Conservation (phyloP, 768 basidiomycete species). For the Podaxis rugospora region DNA sequence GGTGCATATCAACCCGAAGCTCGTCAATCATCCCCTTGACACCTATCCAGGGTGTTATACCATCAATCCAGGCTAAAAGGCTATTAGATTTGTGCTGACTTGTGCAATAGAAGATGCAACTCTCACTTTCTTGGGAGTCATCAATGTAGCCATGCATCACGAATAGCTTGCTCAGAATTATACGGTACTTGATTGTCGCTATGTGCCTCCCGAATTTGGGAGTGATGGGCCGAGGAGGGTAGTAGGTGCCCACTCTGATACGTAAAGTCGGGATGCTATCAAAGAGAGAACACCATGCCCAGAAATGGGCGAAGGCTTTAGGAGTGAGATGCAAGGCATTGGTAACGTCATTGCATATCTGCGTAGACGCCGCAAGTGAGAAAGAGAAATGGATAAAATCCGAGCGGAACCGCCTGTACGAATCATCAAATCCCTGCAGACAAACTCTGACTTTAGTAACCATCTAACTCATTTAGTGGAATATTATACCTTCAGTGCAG, state of each 20-base stretch:
- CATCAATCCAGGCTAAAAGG: slow-evolving; percentile 65
- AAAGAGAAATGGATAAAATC: slow-evolving; percentile 92
- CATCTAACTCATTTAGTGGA: not conserved
- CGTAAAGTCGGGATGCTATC: slow-evolving; percentile 75
- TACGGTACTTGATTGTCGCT: slow-evolving; percentile 88
- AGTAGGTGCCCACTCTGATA: slow-evolving; percentile 83
- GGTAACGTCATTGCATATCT: slow-evolving; percentile 20
- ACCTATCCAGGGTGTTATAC: slow-evolving; percentile 76
- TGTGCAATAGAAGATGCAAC: not conserved
- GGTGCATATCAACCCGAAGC: slow-evolving; percentile 89
- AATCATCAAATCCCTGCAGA: slow-evolving; percentile 52
- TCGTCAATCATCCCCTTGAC: slow-evolving; percentile 79
- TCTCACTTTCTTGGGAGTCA: slow-evolving; percentile 60
- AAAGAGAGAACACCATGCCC: slow-evolving; percentile 88
- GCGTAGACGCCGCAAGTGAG: slow-evolving; percentile 69
- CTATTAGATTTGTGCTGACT: not conserved
- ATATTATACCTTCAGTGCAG: slow-evolving; percentile 41
- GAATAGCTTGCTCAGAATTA: slow-evolving; percentile 71
- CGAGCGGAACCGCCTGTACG: slow-evolving; percentile 85
- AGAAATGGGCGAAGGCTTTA: slow-evolving; percentile 83
- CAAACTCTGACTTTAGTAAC: not conserved
- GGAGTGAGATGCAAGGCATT: slow-evolving; percentile 72
- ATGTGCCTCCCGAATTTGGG: slow-evolving; percentile 87
- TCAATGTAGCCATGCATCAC: slow-evolving; percentile 87
- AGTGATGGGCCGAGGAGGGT: slow-evolving; percentile 64